These are phyloP conservation scores for Tranzscheliella williamsii DNA, from an alignment of 1,284 basidiomycete species.

Conservation along the genomic window DNA sequence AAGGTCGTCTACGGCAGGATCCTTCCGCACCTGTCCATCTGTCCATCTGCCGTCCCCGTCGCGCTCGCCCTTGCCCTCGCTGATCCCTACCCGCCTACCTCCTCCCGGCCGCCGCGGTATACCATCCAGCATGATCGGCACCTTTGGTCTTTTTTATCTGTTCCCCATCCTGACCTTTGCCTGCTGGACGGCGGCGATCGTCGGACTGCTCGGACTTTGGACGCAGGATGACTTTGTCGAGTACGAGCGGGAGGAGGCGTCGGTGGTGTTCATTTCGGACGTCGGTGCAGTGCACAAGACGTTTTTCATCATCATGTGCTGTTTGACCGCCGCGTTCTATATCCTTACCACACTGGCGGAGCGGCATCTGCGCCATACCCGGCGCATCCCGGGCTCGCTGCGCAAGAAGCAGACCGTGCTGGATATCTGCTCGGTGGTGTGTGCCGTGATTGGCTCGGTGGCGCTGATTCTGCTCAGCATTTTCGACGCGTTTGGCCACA, in stretches of 20 bases:
- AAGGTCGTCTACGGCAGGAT: too few species aligned
- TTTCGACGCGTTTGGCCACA: slow-evolving; percentile 62
- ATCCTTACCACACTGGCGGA: slow-evolving; percentile 63
- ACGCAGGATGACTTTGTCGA: slow-evolving; percentile 59
- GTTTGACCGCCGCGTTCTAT: slow-evolving; percentile 49
- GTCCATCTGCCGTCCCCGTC: too few species aligned
- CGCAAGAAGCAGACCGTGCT: slow-evolving; percentile 58
- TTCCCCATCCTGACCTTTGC: slow-evolving; percentile 41
- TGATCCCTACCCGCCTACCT: too few species aligned
- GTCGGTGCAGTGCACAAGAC: slow-evolving; percentile 62
- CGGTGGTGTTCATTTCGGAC: slow-evolving; percentile 64
- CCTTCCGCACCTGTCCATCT: too few species aligned
- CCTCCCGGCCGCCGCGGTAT: too few species aligned
- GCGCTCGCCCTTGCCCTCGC: too few species aligned
- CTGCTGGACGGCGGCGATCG: slow-evolving; percentile 43
- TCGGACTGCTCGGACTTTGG: slow-evolving; percentile 62
- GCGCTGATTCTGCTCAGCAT: slow-evolving; percentile 63
- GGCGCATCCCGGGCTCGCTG: slow-evolving; percentile 64
- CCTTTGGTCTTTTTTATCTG: slow-evolving; percentile 35
- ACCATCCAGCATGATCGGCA: slow-evolving; percentile 39
- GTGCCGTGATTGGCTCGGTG: slow-evolving; percentile 62
- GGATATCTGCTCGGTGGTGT: slow-evolving; percentile 63
- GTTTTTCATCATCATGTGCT: slow-evolving; percentile 52
- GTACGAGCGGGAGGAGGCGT: slow-evolving; percentile 61
- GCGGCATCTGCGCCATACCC: slow-evolving; percentile 64